Evolutionary conservation across 208 protist genomes (phyloP).

Genomic region (Vickermania spadyakhi): DNA sequence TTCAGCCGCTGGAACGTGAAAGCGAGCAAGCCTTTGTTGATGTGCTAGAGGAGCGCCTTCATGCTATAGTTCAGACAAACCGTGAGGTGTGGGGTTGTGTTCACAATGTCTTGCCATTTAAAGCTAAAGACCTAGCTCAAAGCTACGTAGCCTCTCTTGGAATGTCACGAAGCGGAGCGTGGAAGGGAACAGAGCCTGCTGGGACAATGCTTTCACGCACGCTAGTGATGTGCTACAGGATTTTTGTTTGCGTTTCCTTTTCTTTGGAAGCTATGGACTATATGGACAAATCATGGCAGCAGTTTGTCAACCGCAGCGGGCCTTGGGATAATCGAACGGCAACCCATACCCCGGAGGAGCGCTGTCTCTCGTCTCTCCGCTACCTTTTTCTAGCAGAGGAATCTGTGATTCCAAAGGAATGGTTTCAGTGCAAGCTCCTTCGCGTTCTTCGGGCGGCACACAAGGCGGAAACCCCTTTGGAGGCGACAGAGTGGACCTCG

Average conservation of each 20-base stretch:
- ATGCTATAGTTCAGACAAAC: constrained; percentile 8
- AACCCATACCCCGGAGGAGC: constrained; percentile 7
- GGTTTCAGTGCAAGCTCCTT: constrained; percentile 17
- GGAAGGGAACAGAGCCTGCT: not conserved
- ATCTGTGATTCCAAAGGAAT: constrained; percentile 36
- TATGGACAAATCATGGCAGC: constrained; percentile 5
- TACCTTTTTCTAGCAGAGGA: constrained; percentile 19
- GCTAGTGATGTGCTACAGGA: constrained; percentile 54
- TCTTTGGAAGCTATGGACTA: constrained; percentile 8
- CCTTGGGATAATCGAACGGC: not conserved
- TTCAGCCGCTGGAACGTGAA: not conserved
- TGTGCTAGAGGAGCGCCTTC: constrained; percentile 8
- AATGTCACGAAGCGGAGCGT: not conserved
- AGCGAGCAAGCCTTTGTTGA: constrained; percentile 8
- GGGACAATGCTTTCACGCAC: constrained; percentile 39
- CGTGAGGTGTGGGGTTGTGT: constrained; percentile 13
- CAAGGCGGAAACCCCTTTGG: not conserved
- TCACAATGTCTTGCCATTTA: constrained; percentile 14
- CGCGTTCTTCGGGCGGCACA: not conserved
- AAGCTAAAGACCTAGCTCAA: constrained; percentile 9
- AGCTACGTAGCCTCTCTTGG: constrained; percentile 4
- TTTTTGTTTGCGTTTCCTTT: constrained; percentile 30
- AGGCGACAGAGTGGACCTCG: constrained; percentile 10
- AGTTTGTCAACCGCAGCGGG: not conserved
- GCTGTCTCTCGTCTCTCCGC: constrained; percentile 13